Evolutionary conservation across 345 rosid genomes (phyloP).

Genomic region (thale cress (Arabidopsis thaliana)): DNA sequence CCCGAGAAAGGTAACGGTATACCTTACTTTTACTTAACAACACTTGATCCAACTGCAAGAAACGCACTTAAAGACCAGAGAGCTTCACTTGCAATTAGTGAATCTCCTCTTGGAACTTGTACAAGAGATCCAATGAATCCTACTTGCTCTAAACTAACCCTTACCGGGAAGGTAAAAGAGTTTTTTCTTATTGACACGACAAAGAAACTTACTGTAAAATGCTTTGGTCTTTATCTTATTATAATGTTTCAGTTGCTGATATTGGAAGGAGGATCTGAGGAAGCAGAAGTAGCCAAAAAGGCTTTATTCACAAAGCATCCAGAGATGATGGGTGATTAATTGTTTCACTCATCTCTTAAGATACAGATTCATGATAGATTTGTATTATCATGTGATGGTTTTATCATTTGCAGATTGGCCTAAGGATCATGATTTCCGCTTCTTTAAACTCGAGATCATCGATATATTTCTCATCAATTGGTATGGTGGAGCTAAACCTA

Average conservation of each 20-base stretch:
- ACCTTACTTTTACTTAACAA: conserved; percentile 92
- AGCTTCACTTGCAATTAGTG: conserved; percentile 81
- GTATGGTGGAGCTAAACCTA: conserved; percentile 94
- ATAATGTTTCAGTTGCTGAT: conserved; percentile 55
- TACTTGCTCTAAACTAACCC: conserved; percentile 84
- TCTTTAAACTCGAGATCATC: conserved; percentile 74
- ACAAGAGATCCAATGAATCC: conserved; percentile 89
- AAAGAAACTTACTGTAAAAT: background rate
- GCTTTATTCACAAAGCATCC: conserved; percentile 85
- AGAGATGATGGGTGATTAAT: conserved; percentile 82
- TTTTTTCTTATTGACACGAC: background rate
- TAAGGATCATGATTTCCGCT: conserved; percentile 62
- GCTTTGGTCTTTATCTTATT: background rate
- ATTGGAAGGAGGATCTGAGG: conserved; percentile 56
- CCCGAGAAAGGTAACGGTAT: conserved; percentile 69
- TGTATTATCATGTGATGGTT: background rate
- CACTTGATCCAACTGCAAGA: conserved; percentile 93
- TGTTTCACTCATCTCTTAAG: background rate
- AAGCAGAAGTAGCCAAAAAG: conserved; percentile 59
- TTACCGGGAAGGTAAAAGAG: conserved; percentile 80
- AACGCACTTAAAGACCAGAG: conserved; percentile 75
- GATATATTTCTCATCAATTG: conserved; percentile 84
- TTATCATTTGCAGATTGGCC: conserved; percentile 74
- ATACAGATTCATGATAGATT: background rate
- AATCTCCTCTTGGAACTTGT: conserved; percentile 91